These are phyloP conservation scores for Salix exigua DNA, from an alignment of 345 rosid genomes.

Conservation along the genomic window DNA sequence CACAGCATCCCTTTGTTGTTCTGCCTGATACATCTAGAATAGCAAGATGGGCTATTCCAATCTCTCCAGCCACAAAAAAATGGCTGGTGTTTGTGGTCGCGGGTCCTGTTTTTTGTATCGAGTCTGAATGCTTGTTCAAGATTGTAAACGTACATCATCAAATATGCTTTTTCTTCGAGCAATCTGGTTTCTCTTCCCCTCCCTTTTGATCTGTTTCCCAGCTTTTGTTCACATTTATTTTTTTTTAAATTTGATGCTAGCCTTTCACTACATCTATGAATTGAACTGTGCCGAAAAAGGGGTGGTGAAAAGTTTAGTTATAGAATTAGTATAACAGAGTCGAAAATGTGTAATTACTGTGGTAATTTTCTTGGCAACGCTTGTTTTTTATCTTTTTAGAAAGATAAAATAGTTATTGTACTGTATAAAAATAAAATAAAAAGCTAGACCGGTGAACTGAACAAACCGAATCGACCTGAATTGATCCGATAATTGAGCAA, in stretches of 20 bases:
- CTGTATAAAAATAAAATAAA: too few relatives aligned
- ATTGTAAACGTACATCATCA: not conserved
- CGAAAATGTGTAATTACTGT: too few relatives aligned
- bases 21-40: not conserved
- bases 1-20: not conserved
- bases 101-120: not conserved
- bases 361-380: fast-evolving
- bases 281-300: too few relatives aligned
- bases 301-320: too few relatives aligned
- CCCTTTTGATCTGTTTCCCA: not conserved
- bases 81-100: not conserved
- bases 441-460: too few relatives aligned
- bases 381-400: too few relatives aligned
- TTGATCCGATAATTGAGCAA: too few relatives aligned
- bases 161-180: not conserved
- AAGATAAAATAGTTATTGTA: too few relatives aligned
- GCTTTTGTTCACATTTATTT: not conserved
- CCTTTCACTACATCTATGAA: too few relatives aligned
- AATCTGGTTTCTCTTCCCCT: not conserved
- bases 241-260: too few relatives aligned
- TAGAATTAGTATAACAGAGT: too few relatives aligned
- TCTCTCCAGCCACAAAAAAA: not conserved
- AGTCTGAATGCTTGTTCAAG: not conserved
- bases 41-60: not conserved
- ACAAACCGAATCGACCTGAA: too few relatives aligned